phyloP scores from a whole-genome alignment of 1,284 basidiomycete genomes.

The Sanguinoderma infundibulare region DNA sequence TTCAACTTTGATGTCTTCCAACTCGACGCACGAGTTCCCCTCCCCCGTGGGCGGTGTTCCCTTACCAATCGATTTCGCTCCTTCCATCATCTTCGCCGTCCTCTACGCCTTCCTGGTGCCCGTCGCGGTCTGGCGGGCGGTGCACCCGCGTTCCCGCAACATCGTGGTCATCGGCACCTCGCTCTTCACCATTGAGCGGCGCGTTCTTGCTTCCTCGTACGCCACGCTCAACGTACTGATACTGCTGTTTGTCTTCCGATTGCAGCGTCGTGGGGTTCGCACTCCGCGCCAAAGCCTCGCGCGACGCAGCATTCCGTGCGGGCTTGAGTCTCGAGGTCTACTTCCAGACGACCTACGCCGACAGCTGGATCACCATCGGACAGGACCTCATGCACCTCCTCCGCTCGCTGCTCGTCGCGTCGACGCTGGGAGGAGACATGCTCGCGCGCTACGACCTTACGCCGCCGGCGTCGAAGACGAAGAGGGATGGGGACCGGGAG shows the following conservation, averaged over 20 bases:
- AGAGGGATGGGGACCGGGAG: neutral
- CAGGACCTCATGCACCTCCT: constrained; percentile 31
- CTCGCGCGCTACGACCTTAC: neutral
- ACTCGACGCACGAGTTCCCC: constrained; percentile 8
- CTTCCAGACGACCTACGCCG: constrained; percentile 36
- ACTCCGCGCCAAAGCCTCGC: constrained; percentile 36
- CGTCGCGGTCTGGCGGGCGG: constrained; percentile 19
- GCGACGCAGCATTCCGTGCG: constrained; percentile 23
- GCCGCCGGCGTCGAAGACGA: neutral
- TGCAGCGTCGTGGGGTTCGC: constrained; percentile 32
- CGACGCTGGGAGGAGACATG: constrained; percentile 25
- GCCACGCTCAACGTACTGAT: no score
- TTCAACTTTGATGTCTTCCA: constrained; percentile 6
- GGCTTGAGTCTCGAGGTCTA: constrained; percentile 34
- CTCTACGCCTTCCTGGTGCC: constrained; percentile 22
- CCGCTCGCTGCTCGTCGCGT: constrained; percentile 36
- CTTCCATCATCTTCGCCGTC: constrained; percentile 14
- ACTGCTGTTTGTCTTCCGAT: no score
- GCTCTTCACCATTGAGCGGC: constrained; percentile 26
- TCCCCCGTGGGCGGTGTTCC: constrained; percentile 11
- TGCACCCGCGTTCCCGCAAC: constrained; percentile 17
- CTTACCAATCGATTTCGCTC: constrained; percentile 6
- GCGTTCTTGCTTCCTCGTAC: neutral
- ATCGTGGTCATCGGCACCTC: constrained; percentile 18
- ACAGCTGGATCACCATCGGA: constrained; percentile 36